These are phyloP conservation scores for Nemania bipapillata DNA, from an alignment of 2,329 filamentous ascomycete genomes.

Conservation along the genomic window DNA sequence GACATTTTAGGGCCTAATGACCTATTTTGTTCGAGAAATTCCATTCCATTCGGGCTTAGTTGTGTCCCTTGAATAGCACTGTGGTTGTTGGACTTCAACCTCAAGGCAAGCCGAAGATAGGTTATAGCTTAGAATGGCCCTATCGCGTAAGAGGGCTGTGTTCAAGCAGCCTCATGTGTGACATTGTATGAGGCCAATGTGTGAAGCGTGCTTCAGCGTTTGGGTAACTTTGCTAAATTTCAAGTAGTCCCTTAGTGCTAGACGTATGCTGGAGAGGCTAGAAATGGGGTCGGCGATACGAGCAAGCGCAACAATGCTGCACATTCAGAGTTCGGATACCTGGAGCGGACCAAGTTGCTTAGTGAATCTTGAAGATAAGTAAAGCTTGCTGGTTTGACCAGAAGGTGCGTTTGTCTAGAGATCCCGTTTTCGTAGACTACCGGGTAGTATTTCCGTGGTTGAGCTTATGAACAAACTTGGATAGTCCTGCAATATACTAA, in stretches of 20 bases:
- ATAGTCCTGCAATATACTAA: no score
- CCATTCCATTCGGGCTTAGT: neutral
- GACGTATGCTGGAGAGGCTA: neutral
- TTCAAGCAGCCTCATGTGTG: neutral
- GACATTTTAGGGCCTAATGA: neutral
- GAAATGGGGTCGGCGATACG: no score
- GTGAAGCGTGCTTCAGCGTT: neutral
- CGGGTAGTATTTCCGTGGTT: no score
- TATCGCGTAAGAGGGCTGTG: neutral
- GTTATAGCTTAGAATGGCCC: neutral
- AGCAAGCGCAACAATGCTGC: no score
- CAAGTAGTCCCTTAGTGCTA: neutral
- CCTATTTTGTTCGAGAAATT: neutral
- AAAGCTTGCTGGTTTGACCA: no score
- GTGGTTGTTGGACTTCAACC: neutral
- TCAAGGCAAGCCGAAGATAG: neutral
- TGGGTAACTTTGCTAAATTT: neutral
- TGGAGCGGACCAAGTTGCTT: no score
- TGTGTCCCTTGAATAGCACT: neutral
- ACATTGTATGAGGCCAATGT: neutral
- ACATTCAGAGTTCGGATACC: no score
- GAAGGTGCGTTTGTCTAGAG: no score
- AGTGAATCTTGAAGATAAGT: no score
- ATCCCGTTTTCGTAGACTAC: no score
- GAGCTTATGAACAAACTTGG: no score